phyloP scores from a whole-genome alignment of 2,329 filamentous ascomycete genomes.

The Decorospora gaudefroyi region DNA sequence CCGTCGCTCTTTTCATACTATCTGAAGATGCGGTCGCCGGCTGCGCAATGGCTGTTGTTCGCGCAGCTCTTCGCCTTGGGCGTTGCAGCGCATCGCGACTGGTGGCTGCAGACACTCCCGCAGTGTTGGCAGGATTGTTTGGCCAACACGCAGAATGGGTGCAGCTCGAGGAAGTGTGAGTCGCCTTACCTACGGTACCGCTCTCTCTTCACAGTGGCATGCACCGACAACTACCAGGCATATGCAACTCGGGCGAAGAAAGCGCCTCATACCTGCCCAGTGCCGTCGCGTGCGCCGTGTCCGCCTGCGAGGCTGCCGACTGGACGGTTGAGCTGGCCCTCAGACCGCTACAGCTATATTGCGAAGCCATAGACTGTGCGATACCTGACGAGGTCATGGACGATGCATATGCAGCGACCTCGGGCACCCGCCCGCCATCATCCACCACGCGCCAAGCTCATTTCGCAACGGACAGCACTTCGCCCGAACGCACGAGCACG shows the following conservation, averaged over 20 bases:
- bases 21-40: slow-evolving; percentile 7
- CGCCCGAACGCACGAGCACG: slow-evolving; percentile 9
- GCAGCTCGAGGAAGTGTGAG: slow-evolving; percentile 28
- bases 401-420: slow-evolving; percentile 25
- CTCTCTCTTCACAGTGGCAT: neutral
- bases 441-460: slow-evolving; percentile 5
- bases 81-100: slow-evolving; percentile 18
- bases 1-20: neutral
- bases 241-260: slow-evolving; percentile 30
- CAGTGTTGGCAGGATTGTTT: slow-evolving; percentile 32
- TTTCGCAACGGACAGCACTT: slow-evolving; percentile 8
- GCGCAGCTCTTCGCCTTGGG: slow-evolving; percentile 6
- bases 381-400: slow-evolving; percentile 29
- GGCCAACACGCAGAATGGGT: slow-evolving; percentile 19
- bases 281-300: slow-evolving; percentile 26
- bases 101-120: slow-evolving; percentile 24
- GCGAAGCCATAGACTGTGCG: slow-evolving; percentile 17
- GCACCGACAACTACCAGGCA: slow-evolving; percentile 23
- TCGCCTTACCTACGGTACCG: neutral
- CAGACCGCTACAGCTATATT: slow-evolving; percentile 27
- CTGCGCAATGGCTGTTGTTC: slow-evolving; percentile 4
- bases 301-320: slow-evolving; percentile 22
- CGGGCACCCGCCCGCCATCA: slow-evolving; percentile 5
- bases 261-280: slow-evolving; percentile 24
- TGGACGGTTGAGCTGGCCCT: slow-evolving; percentile 22